Base-by-base conservation (phyloP, 139 green algal genomes). In the Chlamydomonas sphaeroides region DNA sequence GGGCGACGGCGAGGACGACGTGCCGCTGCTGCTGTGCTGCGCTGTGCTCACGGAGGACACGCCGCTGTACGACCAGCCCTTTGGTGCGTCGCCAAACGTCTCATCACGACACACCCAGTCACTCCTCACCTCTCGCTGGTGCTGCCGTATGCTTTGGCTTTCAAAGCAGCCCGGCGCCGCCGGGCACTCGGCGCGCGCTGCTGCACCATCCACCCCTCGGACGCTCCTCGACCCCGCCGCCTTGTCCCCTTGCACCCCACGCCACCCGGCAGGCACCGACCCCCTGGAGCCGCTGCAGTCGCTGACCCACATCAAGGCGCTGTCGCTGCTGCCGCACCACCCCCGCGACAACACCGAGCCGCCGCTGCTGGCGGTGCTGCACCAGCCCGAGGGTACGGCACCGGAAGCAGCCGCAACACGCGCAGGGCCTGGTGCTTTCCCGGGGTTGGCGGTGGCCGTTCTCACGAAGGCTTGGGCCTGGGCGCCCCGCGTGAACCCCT, bases 281-380 rank as follows among this genome's bases (percentile, higher is more conserved):
- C 61, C 62, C n/a, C 75, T 82, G 20, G 20, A 65, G 28, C 4
- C 39, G 39, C 36, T 72, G 32, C 61, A 62, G 33, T 51, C 38
- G 45, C 21, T 32, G 32, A 62, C 32, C 33, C 75, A 82, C 59
- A 42, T 82, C 32, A 48, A n/a, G 32, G 32, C 18, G 20, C 59
- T 82, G 61, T n/a, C 41, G 42, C 59, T 82, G 38, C 32, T 82
- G 61, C 75, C 75, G 42, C 74, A 42, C 41, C 42, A 61, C 5
- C 28, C 53, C 25, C 41, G 61, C 36, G 75, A 72, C 61, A 32
- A 42, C 10, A 33, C 0, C 25, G 61, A 63, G 20, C 41, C 42
- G 62, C 75, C 75, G 75, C 75, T 82, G 39, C 63, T 82, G 75
- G 75, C 48, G 32, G 75, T 82, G 61, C 75, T 82, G 75, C 75